Evolutionary conservation across 1,139 yeast genomes (phyloP).

Genomic region (Taphrina sp.): DNA sequence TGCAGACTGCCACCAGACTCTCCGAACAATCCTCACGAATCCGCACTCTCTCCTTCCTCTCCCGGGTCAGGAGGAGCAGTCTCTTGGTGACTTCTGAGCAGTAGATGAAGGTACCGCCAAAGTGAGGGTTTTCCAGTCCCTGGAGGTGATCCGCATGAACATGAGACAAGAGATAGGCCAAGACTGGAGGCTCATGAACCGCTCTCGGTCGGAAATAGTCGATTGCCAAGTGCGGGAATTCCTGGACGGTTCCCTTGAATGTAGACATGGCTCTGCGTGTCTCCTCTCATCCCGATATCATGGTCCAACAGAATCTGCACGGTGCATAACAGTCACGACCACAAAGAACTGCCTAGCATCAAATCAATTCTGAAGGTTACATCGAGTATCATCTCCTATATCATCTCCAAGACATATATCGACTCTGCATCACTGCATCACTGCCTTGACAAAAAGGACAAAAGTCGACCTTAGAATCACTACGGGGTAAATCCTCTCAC

Average conservation of each 20-base stretch:
- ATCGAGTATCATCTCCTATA: no score
- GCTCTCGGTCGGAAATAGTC: constrained; percentile 48
- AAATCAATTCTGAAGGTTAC: no score
- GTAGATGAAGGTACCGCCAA: constrained; percentile 50
- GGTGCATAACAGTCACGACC: no score
- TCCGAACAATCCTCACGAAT: no score
- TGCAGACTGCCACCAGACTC: constrained; percentile 3
- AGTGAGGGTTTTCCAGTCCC: constrained; percentile 51
- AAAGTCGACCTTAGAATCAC: no score
- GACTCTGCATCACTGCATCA: no score
- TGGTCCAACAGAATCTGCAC: no score
- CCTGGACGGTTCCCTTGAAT: constrained; percentile 24
- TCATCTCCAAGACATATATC: no score
- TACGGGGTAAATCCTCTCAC: no score
- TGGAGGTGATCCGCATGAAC: constrained; percentile 58
- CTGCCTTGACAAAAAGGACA: no score
- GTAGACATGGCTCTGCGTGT: constrained; percentile 35
- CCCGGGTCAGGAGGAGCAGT: constrained; percentile 33
- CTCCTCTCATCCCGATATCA: no score
- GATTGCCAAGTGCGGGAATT: constrained; percentile 40
- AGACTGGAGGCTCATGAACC: constrained; percentile 40
- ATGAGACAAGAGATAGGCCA: constrained; percentile 52
- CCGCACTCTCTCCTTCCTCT: constrained; percentile 26
- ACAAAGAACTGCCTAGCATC: no score
- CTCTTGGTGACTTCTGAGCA: constrained; percentile 53